Base-by-base conservation (phyloP, 192 early-diverging fungal genomes). In the Umbelopsis isabellina region DNA sequence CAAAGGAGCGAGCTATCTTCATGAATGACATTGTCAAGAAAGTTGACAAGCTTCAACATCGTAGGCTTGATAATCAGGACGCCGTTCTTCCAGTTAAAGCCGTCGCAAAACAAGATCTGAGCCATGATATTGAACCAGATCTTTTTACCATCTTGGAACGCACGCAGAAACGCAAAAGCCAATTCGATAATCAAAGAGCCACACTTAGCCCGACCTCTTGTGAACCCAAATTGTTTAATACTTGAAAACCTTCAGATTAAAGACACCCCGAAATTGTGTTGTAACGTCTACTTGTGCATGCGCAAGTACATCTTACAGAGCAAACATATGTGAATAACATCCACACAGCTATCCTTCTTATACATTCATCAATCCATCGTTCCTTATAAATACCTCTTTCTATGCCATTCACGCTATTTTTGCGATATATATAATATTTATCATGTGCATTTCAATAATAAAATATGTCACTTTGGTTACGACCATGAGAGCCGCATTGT, bases 41-140 rank as follows among this genome's bases (percentile, higher is more conserved):
- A 68, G 71, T 85, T 35, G 86, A 84, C 21, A 77, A 80, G 16
- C 66, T 84, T 12, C 69, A 75, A 46, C 53, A 47, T 3, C 72
- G 81, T 30, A 67, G 84, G 30, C 46, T 85, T 66, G 49, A 77
- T n/a, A 82, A 83, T 49, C 84, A 85, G 37, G 82, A 84, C 67
- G 83, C 83, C 2, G 46, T 20, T 20, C 44, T 22, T n/a, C 50
- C 49, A 6, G n/a, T 20, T 3, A 52, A 48, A 20, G 44, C 11
- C 1, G 27, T 5, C 33, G 6, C 27, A 13, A 25, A 61, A 35
- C 69, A 41, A 55, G 66, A 64, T 33, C 8, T 41, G 37, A 41
- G 6, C 37, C 37, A 41, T 41, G 10, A 10, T 10, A 41, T 20
- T 21, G 44, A n/a, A 0, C 47, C 46, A 22, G 68, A 78, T 13